These are phyloP conservation scores for Pyrenopolyporus hunteri DNA, from an alignment of 495 filamentous ascomycete genomes.

Conservation along the genomic window DNA sequence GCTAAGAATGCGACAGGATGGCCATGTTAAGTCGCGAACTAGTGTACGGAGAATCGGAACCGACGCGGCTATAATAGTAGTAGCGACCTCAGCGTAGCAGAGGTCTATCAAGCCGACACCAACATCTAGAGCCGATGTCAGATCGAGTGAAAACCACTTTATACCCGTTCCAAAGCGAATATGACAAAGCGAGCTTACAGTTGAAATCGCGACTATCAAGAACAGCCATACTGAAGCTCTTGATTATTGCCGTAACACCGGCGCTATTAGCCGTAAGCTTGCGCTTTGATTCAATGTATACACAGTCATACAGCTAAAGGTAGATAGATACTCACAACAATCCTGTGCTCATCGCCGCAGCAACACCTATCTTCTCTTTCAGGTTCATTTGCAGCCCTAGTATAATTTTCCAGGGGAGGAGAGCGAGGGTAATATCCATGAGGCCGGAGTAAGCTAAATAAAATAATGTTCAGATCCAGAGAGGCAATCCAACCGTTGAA, in stretches of 20 bases:
- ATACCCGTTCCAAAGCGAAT: background rate
- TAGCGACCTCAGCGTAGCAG: constrained; percentile 39
- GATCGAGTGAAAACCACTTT: background rate
- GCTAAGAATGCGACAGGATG: background rate
- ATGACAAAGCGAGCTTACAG: constrained; percentile 25
- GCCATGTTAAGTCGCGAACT: constrained; percentile 19
- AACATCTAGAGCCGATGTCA: background rate
- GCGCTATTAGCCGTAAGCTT: constrained; percentile 27
- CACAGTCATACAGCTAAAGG: background rate
- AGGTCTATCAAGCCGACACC: constrained; percentile 31
- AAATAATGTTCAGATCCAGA: background rate
- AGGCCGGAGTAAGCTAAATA: constrained; percentile 44
- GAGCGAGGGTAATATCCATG: constrained; percentile 35
- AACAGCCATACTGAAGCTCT: constrained; percentile 26
- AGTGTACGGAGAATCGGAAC: constrained; percentile 42
- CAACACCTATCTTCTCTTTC: constrained; percentile 43
- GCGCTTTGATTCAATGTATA: background rate
- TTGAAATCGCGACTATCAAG: constrained; percentile 35
- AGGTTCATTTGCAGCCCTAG: constrained; percentile 40
- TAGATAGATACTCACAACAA: constrained; percentile 33
- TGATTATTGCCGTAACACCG: constrained; percentile 39
- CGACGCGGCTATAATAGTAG: constrained; percentile 43
- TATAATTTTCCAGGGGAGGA: constrained; percentile 43
- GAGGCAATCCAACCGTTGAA: background rate
- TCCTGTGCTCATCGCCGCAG: constrained; percentile 42